Evolutionary conservation across 768 basidiomycete species (phyloP), one percentile per base, ranked within the genome.

Genomic region (Naganishia vishniacii): DNA sequence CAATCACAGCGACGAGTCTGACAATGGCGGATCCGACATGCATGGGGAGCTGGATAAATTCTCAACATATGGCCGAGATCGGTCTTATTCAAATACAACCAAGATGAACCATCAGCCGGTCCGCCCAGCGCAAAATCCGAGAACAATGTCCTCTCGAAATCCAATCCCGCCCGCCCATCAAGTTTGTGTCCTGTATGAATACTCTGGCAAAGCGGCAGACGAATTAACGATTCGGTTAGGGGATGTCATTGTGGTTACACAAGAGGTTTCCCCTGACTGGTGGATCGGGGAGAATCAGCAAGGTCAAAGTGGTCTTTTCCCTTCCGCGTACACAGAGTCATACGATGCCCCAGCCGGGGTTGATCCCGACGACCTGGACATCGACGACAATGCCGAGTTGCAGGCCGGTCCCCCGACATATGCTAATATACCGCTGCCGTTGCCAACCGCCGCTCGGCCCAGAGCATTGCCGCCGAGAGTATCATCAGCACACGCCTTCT

Each of bases 231-330:
- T 94, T 79, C 82, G 79, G 63, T 79, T 81, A 4, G 91, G 90
- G 0, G 86, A 87, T 42, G 84, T 89, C 68, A 87, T 95, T 62
- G 75, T 81, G 15, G 85, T 92, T 29, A 69, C 89, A 29, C 85
- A 84, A 34, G 89, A 93, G 73, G 88, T 91, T 0, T 80, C 90
- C 34, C 88, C 89, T 66, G 90, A 85, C 65, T 93, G 91, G 91
- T 93, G 89, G 88, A 83, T 91, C 80, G 91, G 91, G 7, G 85
- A 88, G 72, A 73, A 84, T 34, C 64, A 71, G 26, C 78, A 82
- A 61, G 89, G 88, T 1, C 81, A 80, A 66, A 84, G 82, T 58
- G 91, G 91, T 15, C 74, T 94, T 44, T 93, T 95, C 81, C 91
- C 91, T 0, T 82, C 84, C 1, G 82, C 84, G 6, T 88, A 90